Conservation (phyloP, 2,329 filamentous ascomycete species). For the Verruconis gallopava region DNA sequence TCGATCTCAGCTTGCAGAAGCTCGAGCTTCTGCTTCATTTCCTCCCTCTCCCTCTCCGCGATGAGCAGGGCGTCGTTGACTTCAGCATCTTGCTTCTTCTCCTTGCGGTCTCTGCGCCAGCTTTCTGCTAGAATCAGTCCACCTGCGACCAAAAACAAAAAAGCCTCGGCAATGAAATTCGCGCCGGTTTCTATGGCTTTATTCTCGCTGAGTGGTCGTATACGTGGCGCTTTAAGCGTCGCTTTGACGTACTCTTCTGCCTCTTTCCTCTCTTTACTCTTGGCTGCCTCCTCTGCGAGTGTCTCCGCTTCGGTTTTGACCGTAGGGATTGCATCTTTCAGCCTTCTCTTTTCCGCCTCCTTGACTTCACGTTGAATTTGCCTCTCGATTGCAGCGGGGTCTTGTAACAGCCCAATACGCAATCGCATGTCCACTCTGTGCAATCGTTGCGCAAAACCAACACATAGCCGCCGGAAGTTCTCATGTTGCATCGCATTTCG, state of each 20-base stretch:
- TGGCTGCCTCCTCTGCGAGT: conserved; percentile 40
- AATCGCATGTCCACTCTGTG: conserved; percentile 57
- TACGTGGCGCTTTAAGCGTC: conserved; percentile 34
- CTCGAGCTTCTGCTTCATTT: conserved; percentile 27
- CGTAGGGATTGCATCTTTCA: conserved; percentile 39
- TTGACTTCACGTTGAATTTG: conserved; percentile 41
- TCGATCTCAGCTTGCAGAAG: conserved; percentile 23
- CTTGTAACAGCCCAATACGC: conserved; percentile 51
- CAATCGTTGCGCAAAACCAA: conserved; percentile 49
- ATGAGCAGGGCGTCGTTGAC: conserved; percentile 46
- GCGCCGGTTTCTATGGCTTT: conserved; percentile 58
- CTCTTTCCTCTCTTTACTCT: conserved; percentile 34
- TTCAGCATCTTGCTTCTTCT: conserved; percentile 44
- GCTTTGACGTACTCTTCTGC: conserved; percentile 30
- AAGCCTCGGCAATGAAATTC: conserved; percentile 55
- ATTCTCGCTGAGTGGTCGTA: conserved; percentile 51
- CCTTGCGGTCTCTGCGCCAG: conserved; percentile 48
- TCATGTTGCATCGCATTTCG: conserved; percentile 56
- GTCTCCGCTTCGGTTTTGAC: conserved; percentile 50
- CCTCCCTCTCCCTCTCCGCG: conserved; percentile 36
- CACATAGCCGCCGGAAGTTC: conserved; percentile 47
- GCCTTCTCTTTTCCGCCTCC: conserved; percentile 41
- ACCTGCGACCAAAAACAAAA: conserved; percentile 52
- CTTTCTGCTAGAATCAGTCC: conserved; percentile 50
- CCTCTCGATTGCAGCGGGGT: conserved; percentile 41